Evolutionary conservation across 2,329 filamentous ascomycete genomes (phyloP).

Genomic region (Akanthomyces dipterigenus): DNA sequence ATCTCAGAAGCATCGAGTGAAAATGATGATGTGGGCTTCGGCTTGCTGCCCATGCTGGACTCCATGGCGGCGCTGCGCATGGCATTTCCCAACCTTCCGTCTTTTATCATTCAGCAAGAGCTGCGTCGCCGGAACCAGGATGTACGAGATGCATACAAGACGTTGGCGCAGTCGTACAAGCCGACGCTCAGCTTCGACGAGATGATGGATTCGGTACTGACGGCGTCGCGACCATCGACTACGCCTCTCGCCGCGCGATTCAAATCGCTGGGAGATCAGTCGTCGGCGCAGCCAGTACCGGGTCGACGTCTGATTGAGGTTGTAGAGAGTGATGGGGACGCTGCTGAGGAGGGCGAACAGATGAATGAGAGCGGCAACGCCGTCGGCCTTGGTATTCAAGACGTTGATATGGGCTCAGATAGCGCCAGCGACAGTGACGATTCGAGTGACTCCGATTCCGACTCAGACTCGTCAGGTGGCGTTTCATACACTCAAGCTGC

Average conservation of each 20-base stretch:
- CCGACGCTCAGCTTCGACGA: constrained; percentile 26
- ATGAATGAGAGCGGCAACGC: neutral
- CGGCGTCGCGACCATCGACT: constrained; percentile 8
- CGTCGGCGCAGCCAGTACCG: neutral
- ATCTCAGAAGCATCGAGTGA: constrained; percentile 15
- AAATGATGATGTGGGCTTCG: constrained; percentile 3
- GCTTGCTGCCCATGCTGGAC: constrained; percentile 5
- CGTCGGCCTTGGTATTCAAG: neutral
- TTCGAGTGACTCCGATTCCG: neutral
- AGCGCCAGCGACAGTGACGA: neutral
- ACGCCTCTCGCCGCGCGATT: neutral
- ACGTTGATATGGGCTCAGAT: neutral
- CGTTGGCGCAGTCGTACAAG: constrained; percentile 27
- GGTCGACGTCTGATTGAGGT: constrained; percentile 14
- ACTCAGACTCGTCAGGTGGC: constrained; percentile 8
- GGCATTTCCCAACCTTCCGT: constrained; percentile 37
- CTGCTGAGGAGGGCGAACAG: neutral
- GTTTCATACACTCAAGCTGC: neutral
- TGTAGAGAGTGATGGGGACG: constrained; percentile 10
- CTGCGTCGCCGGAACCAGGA: constrained; percentile 28
- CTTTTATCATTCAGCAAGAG: constrained; percentile 29
- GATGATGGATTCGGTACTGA: constrained; percentile 24
- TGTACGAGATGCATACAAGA: constrained; percentile 30
- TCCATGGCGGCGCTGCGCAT: constrained; percentile 28
- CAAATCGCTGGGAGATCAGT: neutral